These are phyloP conservation scores for Venturia nashicola DNA, from an alignment of 2,329 filamentous ascomycete species.

Conservation along the genomic window DNA sequence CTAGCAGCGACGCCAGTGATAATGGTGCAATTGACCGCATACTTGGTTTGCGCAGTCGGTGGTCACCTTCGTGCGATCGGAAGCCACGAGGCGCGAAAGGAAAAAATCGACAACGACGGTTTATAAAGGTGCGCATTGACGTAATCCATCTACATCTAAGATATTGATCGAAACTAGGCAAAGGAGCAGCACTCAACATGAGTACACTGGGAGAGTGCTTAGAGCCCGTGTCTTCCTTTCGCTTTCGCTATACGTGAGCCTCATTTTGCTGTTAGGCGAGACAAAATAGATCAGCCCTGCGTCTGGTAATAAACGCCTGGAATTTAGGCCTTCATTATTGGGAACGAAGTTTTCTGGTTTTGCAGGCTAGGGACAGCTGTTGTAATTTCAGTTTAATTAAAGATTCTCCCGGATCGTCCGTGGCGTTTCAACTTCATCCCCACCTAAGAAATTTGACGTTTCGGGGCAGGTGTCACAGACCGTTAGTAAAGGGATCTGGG, in stretches of 20 bases:
- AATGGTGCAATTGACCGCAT: background rate
- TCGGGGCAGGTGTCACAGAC: background rate
- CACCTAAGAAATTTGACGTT: background rate
- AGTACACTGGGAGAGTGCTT: background rate
- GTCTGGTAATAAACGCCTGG: background rate
- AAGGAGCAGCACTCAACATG: background rate
- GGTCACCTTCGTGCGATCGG: background rate
- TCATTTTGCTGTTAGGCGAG: background rate
- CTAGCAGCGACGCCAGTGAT: background rate
- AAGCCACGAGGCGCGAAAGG: no score
- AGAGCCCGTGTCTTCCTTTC: background rate
- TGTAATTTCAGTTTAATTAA: background rate
- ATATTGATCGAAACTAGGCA: background rate
- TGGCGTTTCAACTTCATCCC: background rate
- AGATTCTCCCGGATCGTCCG: background rate
- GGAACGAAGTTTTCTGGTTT: background rate
- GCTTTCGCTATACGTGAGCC: background rate
- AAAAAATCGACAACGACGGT: background rate
- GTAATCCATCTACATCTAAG: background rate
- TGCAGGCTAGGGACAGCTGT: background rate
- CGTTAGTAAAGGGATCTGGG: background rate
- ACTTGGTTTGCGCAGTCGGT: background rate
- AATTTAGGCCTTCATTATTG: no score
- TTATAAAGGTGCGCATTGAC: background rate
- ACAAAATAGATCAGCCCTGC: background rate